These are phyloP conservation scores for Biscogniauxia marginata DNA, from an alignment of 2,329 filamentous ascomycete genomes.

Conservation along the genomic window DNA sequence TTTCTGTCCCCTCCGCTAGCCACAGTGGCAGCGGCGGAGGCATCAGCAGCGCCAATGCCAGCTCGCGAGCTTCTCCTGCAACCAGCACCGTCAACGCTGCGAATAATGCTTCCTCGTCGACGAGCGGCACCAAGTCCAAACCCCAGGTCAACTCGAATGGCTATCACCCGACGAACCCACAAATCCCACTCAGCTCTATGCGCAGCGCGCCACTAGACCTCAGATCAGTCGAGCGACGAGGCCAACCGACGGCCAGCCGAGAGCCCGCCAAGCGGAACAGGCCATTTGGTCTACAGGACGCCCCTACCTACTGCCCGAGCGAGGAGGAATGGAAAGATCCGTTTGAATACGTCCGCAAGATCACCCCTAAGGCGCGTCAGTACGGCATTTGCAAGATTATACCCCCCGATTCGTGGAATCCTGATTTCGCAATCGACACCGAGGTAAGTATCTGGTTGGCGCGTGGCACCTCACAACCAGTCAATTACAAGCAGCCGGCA, in stretches of 20 bases:
- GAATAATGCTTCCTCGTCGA: constrained; percentile 33
- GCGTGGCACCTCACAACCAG: neutral
- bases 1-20: constrained; percentile 39
- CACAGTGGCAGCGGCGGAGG: constrained; percentile 39
- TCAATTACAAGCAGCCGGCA: neutral
- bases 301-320: constrained; percentile 85
- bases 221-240: constrained; percentile 86
- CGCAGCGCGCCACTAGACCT: constrained; percentile 70
- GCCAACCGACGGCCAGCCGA: constrained; percentile 72
- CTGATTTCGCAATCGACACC: constrained; percentile 92
- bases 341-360: constrained; percentile 89
- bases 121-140: constrained; percentile 44
- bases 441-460: constrained; percentile 61
- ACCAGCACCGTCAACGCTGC: constrained; percentile 35
- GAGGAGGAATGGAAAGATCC: constrained; percentile 95
- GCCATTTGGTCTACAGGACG: constrained; percentile 82
- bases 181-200: constrained; percentile 55
- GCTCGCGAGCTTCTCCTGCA: constrained; percentile 52
- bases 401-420: constrained; percentile 90
- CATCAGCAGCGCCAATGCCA: constrained; percentile 46
- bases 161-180: constrained; percentile 50
- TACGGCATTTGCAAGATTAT: constrained; percentile 96
- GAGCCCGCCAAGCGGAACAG: constrained; percentile 76
- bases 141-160: constrained; percentile 54
- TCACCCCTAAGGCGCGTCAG: constrained; percentile 77